phyloP scores from a whole-genome alignment of 306 rosid genomes.

The Cucumis cinereus region DNA sequence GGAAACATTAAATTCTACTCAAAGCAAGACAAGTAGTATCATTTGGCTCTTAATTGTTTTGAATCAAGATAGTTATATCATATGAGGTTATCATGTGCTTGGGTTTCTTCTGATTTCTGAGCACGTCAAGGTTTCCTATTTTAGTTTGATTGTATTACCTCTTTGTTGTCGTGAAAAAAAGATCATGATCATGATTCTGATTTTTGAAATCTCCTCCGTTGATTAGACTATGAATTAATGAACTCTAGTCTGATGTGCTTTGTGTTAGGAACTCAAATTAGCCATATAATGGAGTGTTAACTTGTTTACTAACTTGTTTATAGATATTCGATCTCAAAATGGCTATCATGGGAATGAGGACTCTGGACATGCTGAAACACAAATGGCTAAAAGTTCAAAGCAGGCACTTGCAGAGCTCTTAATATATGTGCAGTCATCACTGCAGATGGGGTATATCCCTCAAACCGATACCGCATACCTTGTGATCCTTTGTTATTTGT shows the following conservation, averaged over 20 bases:
- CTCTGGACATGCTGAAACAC: constrained; percentile 40
- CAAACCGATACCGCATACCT: background rate
- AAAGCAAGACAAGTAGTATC: background rate
- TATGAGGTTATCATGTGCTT: background rate
- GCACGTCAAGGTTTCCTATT: background rate
- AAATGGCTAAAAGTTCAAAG: constrained; percentile 36
- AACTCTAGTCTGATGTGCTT: background rate
- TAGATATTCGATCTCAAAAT: constrained; percentile 53
- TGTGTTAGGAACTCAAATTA: background rate
- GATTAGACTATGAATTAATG: background rate
- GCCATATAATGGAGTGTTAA: background rate
- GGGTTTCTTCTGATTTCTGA: background rate
- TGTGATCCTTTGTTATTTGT: too few species aligned
- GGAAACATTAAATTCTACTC: background rate
- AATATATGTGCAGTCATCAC: constrained; percentile 38
- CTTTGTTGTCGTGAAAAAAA: background rate
- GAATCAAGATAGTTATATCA: background rate
- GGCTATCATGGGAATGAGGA: constrained; percentile 33
- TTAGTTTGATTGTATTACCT: background rate
- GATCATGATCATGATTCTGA: background rate
- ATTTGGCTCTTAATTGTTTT: background rate
- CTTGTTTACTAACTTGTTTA: background rate
- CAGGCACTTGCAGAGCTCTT: constrained; percentile 57
- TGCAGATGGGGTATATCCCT: constrained; percentile 40
- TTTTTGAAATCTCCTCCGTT: background rate